These are phyloP conservation scores for Lachnellula arida DNA, from an alignment of 2,329 filamentous ascomycete species.

Conservation along the genomic window DNA sequence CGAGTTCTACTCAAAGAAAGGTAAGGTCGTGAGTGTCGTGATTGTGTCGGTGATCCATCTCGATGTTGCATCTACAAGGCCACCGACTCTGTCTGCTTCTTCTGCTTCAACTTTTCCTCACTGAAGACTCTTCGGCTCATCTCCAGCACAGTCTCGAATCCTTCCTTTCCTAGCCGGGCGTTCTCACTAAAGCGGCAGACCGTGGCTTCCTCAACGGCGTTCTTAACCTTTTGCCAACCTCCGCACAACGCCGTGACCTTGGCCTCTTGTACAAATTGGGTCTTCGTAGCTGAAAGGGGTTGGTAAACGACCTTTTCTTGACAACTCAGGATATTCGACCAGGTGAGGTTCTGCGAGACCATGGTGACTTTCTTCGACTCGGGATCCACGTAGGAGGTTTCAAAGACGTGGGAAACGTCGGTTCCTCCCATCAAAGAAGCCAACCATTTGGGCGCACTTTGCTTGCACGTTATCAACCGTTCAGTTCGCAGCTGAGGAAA, in stretches of 20 bases:
- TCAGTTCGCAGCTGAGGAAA: constrained; percentile 59
- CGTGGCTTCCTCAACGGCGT: constrained; percentile 88
- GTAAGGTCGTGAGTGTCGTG: constrained; percentile 9
- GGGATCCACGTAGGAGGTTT: constrained; percentile 93
- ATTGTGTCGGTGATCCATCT: background rate
- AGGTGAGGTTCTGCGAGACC: constrained; percentile 93
- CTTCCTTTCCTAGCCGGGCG: constrained; percentile 82
- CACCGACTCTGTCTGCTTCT: constrained; percentile 22
- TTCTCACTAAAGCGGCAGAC: constrained; percentile 90
- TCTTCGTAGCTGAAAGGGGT: constrained; percentile 55
- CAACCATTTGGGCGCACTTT: constrained; percentile 74
- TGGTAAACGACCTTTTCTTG: constrained; percentile 89
- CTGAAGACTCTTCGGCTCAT: constrained; percentile 91
- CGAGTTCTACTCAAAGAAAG: constrained; percentile 6
- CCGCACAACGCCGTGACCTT: constrained; percentile 92
- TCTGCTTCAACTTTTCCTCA: constrained; percentile 69
- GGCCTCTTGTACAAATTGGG: constrained; percentile 83
- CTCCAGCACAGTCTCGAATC: constrained; percentile 89
- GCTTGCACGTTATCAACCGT: constrained; percentile 59
- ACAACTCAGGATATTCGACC: constrained; percentile 82
- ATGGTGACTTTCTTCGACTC: constrained; percentile 82
- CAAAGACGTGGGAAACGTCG: constrained; percentile 85
- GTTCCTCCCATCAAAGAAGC: constrained; percentile 71
- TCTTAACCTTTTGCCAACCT: constrained; percentile 96
- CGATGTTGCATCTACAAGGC: constrained; percentile 1